Evolutionary conservation across 2,329 filamentous ascomycete species (phyloP).

Genomic region (Xylariaceae sp.): DNA sequence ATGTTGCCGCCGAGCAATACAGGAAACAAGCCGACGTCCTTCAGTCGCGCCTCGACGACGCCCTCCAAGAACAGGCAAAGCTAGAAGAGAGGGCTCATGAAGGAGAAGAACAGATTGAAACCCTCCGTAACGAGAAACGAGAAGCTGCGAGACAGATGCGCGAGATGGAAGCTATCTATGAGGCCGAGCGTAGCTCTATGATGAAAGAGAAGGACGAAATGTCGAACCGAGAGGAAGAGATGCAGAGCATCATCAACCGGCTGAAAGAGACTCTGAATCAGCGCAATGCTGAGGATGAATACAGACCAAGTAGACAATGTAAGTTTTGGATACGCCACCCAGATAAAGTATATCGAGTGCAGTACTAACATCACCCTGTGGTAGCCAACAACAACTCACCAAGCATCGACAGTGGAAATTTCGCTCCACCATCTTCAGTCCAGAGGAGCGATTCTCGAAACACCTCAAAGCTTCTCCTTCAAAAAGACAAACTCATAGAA

Average conservation of each 20-base stretch:
- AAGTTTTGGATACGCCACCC: conserved; percentile 26
- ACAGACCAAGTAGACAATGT: conserved; percentile 56
- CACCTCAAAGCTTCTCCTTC: conserved; percentile 82
- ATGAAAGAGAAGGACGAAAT: conserved; percentile 91
- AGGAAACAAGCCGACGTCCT: conserved; percentile 82
- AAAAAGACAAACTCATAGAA: conserved; percentile 97
- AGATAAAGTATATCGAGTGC: background rate
- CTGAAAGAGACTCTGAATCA: conserved; percentile 86
- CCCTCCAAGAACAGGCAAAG: conserved; percentile 74
- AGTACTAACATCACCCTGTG: conserved; percentile 21
- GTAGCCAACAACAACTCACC: conserved; percentile 59
- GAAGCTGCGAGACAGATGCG: conserved; percentile 79
- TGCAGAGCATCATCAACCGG: conserved; percentile 84
- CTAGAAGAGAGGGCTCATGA: conserved; percentile 87
- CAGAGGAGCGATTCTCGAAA: conserved; percentile 85
- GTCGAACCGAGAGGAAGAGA: conserved; percentile 77
- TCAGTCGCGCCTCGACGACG: conserved; percentile 81
- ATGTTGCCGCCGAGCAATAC: conserved; percentile 71
- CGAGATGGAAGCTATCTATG: conserved; percentile 90
- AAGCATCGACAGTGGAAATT: conserved; percentile 69
- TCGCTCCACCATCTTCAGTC: conserved; percentile 79
- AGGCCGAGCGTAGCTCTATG: conserved; percentile 81
- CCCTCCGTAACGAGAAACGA: conserved; percentile 77
- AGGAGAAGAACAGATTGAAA: conserved; percentile 76
- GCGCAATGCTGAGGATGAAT: conserved; percentile 56